Percentiles rank a stretch among this genome's conserved stretches.
Conservation (phyloP, 208 protist species). For the Acanthamoeba triangularis region DNA sequence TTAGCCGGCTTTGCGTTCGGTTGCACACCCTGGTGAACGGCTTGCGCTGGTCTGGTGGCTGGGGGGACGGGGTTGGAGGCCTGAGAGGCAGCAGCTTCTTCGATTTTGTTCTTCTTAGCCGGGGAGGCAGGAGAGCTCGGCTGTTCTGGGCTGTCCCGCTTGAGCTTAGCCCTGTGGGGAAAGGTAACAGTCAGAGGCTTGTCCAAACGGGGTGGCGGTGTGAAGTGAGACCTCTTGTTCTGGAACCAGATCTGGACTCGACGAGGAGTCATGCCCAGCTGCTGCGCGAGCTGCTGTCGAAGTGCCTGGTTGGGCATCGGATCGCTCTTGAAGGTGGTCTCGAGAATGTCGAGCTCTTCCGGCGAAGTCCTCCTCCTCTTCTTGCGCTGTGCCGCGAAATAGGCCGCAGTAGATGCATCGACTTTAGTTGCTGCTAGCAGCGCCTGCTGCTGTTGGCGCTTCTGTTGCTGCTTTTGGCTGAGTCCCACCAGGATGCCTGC, state of each 20-base stretch:
- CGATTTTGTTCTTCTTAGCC: neutral
- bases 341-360: conserved; percentile 80
- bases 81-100: neutral
- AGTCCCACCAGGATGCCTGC: conserved; percentile 13
- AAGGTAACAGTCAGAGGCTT: too few species aligned
- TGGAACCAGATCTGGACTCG: conserved; percentile 87
- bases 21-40: too few species aligned
- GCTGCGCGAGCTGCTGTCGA: conserved; percentile 77
- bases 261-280: conserved; percentile 82
- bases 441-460: neutral
- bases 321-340: conserved; percentile 82
- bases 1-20: too few species aligned
- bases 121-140: neutral
- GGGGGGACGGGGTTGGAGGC: neutral
- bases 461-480: neutral
- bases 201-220: too few species aligned
- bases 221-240: conserved; percentile 76
- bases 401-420: neutral
- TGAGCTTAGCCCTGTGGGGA: neutral
- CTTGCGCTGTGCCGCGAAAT: conserved; percentile 11
- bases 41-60: neutral
- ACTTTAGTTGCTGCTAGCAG: neutral
- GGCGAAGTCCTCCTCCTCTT: conserved; percentile 81
- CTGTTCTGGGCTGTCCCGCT: neutral
- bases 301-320: conserved; percentile 81